Base-by-base conservation (phyloP, 805 yeast species). In the Teunomyces panamensis region DNA sequence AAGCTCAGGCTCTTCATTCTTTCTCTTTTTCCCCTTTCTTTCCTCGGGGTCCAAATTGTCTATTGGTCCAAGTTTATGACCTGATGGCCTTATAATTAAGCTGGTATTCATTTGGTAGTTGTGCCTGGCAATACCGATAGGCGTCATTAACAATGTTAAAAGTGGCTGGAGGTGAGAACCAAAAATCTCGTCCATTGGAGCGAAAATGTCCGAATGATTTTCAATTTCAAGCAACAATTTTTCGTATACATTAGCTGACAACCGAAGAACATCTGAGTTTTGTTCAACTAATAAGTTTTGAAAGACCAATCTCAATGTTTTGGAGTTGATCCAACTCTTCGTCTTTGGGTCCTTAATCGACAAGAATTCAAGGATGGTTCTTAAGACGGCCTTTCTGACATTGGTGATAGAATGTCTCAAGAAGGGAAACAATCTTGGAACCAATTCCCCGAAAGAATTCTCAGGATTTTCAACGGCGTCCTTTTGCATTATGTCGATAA, bases 341-440 rank as follows among this genome's bases (percentile, higher is more conserved):
- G 77, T 63, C 14, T 64, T 54, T 39, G 77, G 72, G 51, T 84
- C 82, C 9, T 75, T 68, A 16, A 81, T 75, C 10, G 80, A 73
- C 47, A 90, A 70, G 58, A 95, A 91, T 43, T 95, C 94, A 35
- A 79, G 61, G 26, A 94, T 70, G 0, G 97, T 85, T 51, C 87
- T 81, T 35, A 94, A 68, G 1, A 92, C 97, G 0, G 98, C 88
- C 57, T 81, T 85, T 56, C 99, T 79, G 9, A 94, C 98, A 56
- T 89, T 87, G 1, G 91, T 79, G 49, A 94, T 90, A 1, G 98
- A 89, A 67, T 94, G 99, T 55, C 99, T 80, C 53, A 94, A 74
- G 59, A 94, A 94, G 17, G 97, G 97, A 59, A 85, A 92, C 33
- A 94, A 73, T 55, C 92, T 80, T 2, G 99, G 98, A n/a, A 94